Evolutionary conservation across 768 basidiomycete species (phyloP).

Genomic region (Leccinum longicurvipes): DNA sequence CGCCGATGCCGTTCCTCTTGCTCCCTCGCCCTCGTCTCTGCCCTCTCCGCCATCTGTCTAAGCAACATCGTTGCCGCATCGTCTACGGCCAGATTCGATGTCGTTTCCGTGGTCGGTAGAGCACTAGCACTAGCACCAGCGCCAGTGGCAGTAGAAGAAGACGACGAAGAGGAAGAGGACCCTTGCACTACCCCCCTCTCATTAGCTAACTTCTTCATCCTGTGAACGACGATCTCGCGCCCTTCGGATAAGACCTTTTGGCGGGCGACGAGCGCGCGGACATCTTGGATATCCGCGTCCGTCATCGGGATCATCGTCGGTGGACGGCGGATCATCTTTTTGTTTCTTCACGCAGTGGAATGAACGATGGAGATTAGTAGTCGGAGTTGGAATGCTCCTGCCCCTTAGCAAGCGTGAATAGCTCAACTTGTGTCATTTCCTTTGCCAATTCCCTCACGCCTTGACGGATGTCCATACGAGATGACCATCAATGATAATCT

Average conservation of each 20-base stretch:
- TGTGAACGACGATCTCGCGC: slow-evolving; percentile 36
- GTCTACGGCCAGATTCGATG: background rate
- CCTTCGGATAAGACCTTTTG: slow-evolving; percentile 42
- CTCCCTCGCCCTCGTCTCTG: slow-evolving; percentile 18
- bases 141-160: background rate
- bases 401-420: no score
- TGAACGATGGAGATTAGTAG: no score
- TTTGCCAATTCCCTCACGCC: no score
- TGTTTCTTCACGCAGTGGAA: background rate
- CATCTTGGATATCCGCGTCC: slow-evolving; percentile 76
- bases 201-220: slow-evolving; percentile 47
- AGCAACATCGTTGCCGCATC: background rate
- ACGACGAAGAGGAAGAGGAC: background rate
- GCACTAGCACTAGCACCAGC: background rate
- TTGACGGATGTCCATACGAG: no score
- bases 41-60: background rate
- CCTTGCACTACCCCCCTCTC: background rate
- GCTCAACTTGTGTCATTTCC: no score
- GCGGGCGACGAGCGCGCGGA: slow-evolving; percentile 57
- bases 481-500: no score
- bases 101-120: background rate
- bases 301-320: slow-evolving; percentile 76
- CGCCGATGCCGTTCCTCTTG: slow-evolving; percentile 27
- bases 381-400: no score
- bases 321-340: slow-evolving; percentile 68